Base-by-base conservation (phyloP, 805 yeast species). In the Starmerella apicola region DNA sequence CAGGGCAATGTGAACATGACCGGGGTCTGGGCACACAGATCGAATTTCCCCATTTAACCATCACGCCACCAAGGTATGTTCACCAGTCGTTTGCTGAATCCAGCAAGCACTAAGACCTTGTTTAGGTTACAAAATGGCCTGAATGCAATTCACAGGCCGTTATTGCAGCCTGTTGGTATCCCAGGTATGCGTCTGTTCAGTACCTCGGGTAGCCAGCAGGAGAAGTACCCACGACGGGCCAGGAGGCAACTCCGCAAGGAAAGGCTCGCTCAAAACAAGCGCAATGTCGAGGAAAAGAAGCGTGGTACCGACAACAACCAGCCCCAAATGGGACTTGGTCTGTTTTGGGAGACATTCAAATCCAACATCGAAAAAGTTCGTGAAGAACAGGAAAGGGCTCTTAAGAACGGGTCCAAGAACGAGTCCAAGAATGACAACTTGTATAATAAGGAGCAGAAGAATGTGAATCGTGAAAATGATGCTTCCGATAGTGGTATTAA, bases 351-450 rank as follows among this genome's bases (percentile, higher is more conserved):
- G 29, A 32, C 32, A 22, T 43, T 43, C 34, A n/a, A 34, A 16
- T 36, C 34, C 32, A 38, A 39, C 32, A 20, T 39, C 30, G 35
- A 39, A 23, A 29, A 39, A 17, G 23, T 25, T 10, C 34, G 34
- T 9, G 15, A 33, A 23, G 28, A 29, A 12, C 37, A 33, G 30
- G 16, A 23, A 33, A 22, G 29, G 27, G 21, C 16, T 24, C 17
- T 27, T 32, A 15, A 24, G 25, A n/a, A n/a, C n/a, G n/a, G n/a
- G n/a, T n/a, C n/a, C n/a, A n/a, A n/a, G n/a, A n/a, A n/a, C n/a
- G n/a, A n/a, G n/a, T n/a, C n/a, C n/a, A n/a, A n/a, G n/a, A n/a
- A n/a, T n/a, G n/a, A n/a, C n/a, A n/a, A n/a, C n/a, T n/a, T n/a
- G n/a, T n/a, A n/a, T n/a, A n/a, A n/a, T n/a, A 32, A 17, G 18